Evolutionary conservation across 768 basidiomycete species (phyloP), one percentile per base, ranked within the genome.

Genomic region (Macrocybe gigantea): DNA sequence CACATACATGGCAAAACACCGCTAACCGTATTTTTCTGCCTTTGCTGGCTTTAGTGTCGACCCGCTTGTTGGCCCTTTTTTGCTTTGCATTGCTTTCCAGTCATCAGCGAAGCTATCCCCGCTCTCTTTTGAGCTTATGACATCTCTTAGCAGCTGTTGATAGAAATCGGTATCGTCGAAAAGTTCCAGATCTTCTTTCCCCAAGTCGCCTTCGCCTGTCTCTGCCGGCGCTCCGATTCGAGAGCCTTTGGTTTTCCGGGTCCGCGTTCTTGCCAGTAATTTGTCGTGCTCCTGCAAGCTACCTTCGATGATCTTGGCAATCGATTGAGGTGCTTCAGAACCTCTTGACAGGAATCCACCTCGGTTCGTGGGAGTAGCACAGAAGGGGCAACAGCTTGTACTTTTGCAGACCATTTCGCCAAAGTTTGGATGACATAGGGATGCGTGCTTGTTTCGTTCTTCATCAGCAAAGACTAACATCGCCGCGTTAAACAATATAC

Each of bases 1-100:
- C 13, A n/a, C 12, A 3, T n/a, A 11, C 13, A 9, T 5, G 15
- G 12, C 8, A 43, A 44, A 32, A 37, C 11, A n/a, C 30, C 7
- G 69, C 80, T 31, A 36, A 88, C 83, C 94, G 78, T 52, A 99
- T 67, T 65, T 93, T 95, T 49, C 95, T 75, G 5, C 96, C 96
- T 69, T 98, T 98, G 67, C 88, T 93, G 7, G 93, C 95, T 56
- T 86, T 92, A 0, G 93, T 91, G 62, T 99, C 95, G n/a, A 95
- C 90, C 60, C 83, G 88, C 64, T 86, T 87, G 70, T 85, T 85
- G 15, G 79, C 75, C 64, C 82, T 88, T 60, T 79, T 83, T 56
- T 81, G 80, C 49, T 77, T 60, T 88, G 83, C 38, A 71, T 53
- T 6, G 69, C 60, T 65, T 82, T 72, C 87, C 87, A 88, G 56